Conservation (phyloP, 1,284 basidiomycete species). For the Fistulinella cinereoalba region DNA sequence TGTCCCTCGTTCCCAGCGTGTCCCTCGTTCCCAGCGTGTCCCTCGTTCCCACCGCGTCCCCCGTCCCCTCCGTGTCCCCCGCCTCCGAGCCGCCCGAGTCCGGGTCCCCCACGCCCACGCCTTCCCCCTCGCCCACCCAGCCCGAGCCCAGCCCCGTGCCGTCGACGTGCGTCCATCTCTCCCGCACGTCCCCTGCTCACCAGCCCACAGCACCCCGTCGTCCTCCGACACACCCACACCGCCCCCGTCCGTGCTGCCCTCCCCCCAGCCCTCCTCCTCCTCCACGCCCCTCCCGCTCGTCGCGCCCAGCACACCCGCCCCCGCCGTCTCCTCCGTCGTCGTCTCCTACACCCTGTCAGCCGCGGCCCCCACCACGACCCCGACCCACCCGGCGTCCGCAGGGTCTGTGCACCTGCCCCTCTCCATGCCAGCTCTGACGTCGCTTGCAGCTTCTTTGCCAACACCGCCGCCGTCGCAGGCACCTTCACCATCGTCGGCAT, state of each 20-base stretch:
- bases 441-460: constrained; percentile 43
- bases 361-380: constrained; percentile 17
- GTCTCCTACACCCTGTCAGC: not conserved
- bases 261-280: constrained; percentile 6
- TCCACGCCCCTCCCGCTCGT: not conserved
- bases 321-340: not conserved
- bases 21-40: not conserved
- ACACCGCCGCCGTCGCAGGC: constrained; percentile 47
- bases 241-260: not conserved
- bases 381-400: constrained; percentile 15
- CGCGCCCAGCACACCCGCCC: not conserved
- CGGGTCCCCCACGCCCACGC: not conserved
- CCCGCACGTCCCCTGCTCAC: not conserved
- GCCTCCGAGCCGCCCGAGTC: fast-evolving
- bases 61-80: not conserved
- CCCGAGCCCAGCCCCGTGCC: not conserved
- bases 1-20: not conserved
- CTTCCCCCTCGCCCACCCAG: not conserved
- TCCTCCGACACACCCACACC: not conserved
- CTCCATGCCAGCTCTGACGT: not conserved
- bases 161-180: no score
- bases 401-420: constrained; percentile 11
- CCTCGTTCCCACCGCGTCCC: not conserved
- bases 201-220: constrained; percentile 7
- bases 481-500: constrained; percentile 41